Percentiles rank a stretch among this genome's conserved stretches.
Evolutionary conservation across 805 yeast species (phyloP).

Genomic region (Lipomyces starkeyi): DNA sequence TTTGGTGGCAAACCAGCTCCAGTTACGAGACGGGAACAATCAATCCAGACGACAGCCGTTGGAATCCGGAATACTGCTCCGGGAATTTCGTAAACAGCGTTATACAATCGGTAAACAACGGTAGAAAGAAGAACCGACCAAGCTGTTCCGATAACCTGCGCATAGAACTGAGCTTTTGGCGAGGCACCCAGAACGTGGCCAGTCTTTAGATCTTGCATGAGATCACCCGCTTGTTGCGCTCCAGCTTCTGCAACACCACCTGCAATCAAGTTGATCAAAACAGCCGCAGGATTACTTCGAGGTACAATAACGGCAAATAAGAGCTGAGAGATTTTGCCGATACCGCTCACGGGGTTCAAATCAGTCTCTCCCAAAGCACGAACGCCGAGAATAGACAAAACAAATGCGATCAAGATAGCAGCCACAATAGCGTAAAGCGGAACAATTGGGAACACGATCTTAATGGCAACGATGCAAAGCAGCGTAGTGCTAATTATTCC

Average conservation of each 20-base stretch:
- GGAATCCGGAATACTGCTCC: constrained; percentile 83
- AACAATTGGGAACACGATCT: constrained; percentile 66
- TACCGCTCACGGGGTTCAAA: constrained; percentile 94
- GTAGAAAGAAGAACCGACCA: constrained; percentile 85
- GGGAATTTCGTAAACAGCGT: constrained; percentile 83
- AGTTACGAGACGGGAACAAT: constrained; percentile 89
- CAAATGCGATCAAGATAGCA: constrained; percentile 75
- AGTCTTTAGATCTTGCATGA: constrained; percentile 96
- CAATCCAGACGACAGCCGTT: constrained; percentile 96
- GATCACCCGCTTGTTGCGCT: constrained; percentile 98
- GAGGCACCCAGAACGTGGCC: constrained; percentile 92
- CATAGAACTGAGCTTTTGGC: constrained; percentile 87
- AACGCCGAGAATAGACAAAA: constrained; percentile 84
- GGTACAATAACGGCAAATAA: constrained; percentile 85
- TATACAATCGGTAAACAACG: constrained; percentile 81
- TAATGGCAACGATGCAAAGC: constrained; percentile 68
- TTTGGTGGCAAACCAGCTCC: constrained; percentile 89
- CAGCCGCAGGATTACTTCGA: constrained; percentile 73
- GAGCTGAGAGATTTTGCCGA: constrained; percentile 90
- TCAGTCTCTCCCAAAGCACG: constrained; percentile 97
- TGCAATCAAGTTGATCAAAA: constrained; percentile 83
- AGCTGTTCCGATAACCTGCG: constrained; percentile 85
- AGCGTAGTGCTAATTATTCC: constrained; percentile 74
- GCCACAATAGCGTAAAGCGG: constrained; percentile 72
- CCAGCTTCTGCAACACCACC: constrained; percentile 99